Evolutionary conservation across 1,284 basidiomycete genomes (phyloP).

Genomic region (Cutaneotrichosporon arboriforme): DNA sequence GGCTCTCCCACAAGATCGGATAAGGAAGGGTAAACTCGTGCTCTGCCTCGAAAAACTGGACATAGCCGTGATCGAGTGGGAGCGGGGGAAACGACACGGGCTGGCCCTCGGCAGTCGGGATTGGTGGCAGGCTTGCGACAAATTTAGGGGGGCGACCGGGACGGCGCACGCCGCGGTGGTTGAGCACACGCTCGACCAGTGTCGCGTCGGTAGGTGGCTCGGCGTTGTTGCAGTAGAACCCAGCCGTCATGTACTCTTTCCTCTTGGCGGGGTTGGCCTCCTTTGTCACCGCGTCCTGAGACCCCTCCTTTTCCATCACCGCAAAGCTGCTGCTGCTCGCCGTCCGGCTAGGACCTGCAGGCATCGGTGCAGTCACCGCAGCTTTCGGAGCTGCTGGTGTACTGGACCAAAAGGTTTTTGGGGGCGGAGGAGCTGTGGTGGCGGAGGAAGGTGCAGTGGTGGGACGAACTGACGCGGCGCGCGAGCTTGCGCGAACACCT

Average conservation of each 20-base stretch:
- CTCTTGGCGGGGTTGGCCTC: slow-evolving; percentile 15
- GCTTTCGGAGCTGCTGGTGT: background rate
- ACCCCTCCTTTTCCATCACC: background rate
- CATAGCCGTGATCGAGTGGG: slow-evolving; percentile 35
- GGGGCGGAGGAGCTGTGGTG: background rate
- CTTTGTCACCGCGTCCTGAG: background rate
- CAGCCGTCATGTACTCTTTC: slow-evolving; percentile 37
- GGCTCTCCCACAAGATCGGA: slow-evolving; percentile 42
- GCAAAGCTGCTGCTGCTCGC: background rate
- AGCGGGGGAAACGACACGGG: slow-evolving; percentile 32
- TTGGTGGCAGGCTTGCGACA: background rate
- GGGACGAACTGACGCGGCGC: no score
- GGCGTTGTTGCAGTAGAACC: slow-evolving; percentile 40
- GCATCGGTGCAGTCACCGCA: background rate
- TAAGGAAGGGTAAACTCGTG: slow-evolving; percentile 45
- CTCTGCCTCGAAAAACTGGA: slow-evolving; percentile 35
- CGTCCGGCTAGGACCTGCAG: background rate
- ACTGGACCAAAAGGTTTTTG: background rate
- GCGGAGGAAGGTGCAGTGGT: background rate
- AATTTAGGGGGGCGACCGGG: slow-evolving; percentile 10
- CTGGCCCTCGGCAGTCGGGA: slow-evolving; percentile 4
- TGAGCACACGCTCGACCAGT: slow-evolving; percentile 30
- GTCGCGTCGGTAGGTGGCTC: slow-evolving; percentile 23
- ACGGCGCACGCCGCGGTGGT: background rate
- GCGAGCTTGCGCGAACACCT: no score